Base-by-base conservation (phyloP, 495 filamentous ascomycete genomes). In the Podospora pseudoanserina region DNA sequence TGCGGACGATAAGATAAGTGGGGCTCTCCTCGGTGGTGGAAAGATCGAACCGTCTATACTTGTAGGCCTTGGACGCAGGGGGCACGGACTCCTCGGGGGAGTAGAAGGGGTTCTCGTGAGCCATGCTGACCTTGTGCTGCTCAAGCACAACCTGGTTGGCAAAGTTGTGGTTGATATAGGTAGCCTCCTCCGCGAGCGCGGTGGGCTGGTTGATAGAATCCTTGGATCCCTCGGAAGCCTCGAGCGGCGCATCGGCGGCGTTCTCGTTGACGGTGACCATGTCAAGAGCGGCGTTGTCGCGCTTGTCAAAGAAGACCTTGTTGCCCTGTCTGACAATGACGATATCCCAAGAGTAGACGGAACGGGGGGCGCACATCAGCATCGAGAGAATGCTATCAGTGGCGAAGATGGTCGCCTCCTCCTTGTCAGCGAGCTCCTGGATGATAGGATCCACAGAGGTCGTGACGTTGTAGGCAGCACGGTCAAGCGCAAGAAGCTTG, bases 81-180 rank as follows among this genome's bases (percentile, higher is more conserved):
- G 95, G 91, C 76, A 96, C 96, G 56, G 90, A 92, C 82, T 98
- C 96, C 76, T 95, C 93, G 13, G 89, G 84, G 49, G 92, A 86
- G 85, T 99, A 97, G 88, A 99, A 99, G 68, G 95, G 95, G 82
- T 99, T 97, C 70, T 92, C 90, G 82, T 97, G 83, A 27, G 86
- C 73, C 86, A 97, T 92, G 67, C 91, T 85, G 70, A 92, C 84
- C 83, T 94, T 96, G 74, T 85, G 79, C 63, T 82, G 84, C 65
- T 99, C 95, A 70, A 87, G 79, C 67, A 98, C 92, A 63, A 92
- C 92, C 85, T 98, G 95, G 79, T 95, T 90, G 53, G 92, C 90
- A 75, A 99, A 98, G 83, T 97, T 96, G 86, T 98, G 94, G 86
- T 98, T 99, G 89, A 99, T 99, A 83, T 96, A 94, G 30, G 95